Base-by-base conservation (phyloP, 2,329 filamentous ascomycete genomes). In the Beauveria sp. region DNA sequence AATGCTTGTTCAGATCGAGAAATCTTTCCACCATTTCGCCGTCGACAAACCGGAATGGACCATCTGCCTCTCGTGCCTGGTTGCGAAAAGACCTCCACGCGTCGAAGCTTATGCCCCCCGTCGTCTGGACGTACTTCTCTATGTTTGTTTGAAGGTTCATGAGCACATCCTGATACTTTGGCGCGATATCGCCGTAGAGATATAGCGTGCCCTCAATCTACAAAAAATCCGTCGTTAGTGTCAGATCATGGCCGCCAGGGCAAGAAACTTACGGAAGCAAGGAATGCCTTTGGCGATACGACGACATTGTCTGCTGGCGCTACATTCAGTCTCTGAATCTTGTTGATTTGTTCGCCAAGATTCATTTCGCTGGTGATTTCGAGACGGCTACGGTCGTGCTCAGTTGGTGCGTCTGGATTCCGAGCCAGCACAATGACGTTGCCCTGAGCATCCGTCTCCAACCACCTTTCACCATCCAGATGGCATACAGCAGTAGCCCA, bases 311-410 rank as follows among this genome's bases (percentile, higher is more conserved):
- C 77, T 20, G 81, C 81, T 3, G 85, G 79, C 30, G 85, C 80
- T 10, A 96, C 85, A 59, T 87, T 80, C 20, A 98, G 84, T 30
- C 84, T 84, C 24, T 88, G 84, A 60, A 98, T 96, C 38, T 86
- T 84, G 70, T 99, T 99, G 60, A 98, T 91, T 83, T 95, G 91
- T 72, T 99, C 93, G 1, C 95, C 93, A 10, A 99, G 79, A 50
- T 88, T 86, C 65, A 98, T 85, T 73, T 97, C 93, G 63, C 89
- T 88, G 1, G 85, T 90, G 5, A 92, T 80, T 47, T 90, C 82
- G 66, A 98, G 76, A 30, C 86, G 81, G 55, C 82, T 82, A 63
- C 81, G 83, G 67, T 96, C 91, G 58, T 95, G 87, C 1, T 83
- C 81, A 0, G 87, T 91, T 1, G 91, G 86, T 0, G 89, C 91